phyloP scores from a whole-genome alignment of 2,329 filamentous ascomycete genomes.

The Colletotrichum lupini region DNA sequence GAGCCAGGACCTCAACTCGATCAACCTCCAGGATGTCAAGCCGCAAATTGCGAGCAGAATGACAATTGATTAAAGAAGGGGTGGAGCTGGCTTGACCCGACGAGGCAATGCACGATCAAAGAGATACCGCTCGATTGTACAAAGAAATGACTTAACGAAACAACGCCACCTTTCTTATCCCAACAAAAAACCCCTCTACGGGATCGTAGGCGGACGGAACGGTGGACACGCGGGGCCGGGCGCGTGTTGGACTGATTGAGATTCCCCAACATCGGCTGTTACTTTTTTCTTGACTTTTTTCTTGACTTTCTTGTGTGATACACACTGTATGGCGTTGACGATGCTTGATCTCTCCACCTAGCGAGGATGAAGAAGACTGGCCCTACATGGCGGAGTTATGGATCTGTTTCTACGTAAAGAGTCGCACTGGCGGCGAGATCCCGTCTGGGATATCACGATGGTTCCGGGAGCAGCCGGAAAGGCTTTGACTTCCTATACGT shows the following conservation, averaged over 20 bases:
- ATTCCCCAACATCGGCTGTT: conserved; percentile 36
- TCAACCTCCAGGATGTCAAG: conserved; percentile 68
- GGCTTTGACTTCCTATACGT: background rate
- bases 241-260: conserved; percentile 35
- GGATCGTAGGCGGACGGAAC: conserved; percentile 27
- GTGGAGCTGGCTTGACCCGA: conserved; percentile 28
- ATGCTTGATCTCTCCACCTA: conserved; percentile 16
- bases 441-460: conserved; percentile 22
- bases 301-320: conserved; percentile 27
- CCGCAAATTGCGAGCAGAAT: conserved; percentile 65
- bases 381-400: conserved; percentile 28
- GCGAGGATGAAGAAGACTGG: conserved; percentile 24
- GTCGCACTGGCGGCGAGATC: conserved; percentile 11
- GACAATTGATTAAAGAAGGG: conserved; percentile 66
- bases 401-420: conserved; percentile 28
- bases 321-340: conserved; percentile 31
- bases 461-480: background rate
- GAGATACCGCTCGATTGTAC: conserved; percentile 33
- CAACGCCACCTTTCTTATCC: conserved; percentile 31
- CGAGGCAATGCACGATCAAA: conserved; percentile 32
- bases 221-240: conserved; percentile 30
- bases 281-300: conserved; percentile 29
- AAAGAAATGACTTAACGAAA: conserved; percentile 39
- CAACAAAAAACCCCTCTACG: conserved; percentile 11
- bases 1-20: conserved; percentile 67